These are phyloP conservation scores for Herpomyces periplanetae DNA, from an alignment of 2,329 filamentous ascomycete species.

Conservation along the genomic window DNA sequence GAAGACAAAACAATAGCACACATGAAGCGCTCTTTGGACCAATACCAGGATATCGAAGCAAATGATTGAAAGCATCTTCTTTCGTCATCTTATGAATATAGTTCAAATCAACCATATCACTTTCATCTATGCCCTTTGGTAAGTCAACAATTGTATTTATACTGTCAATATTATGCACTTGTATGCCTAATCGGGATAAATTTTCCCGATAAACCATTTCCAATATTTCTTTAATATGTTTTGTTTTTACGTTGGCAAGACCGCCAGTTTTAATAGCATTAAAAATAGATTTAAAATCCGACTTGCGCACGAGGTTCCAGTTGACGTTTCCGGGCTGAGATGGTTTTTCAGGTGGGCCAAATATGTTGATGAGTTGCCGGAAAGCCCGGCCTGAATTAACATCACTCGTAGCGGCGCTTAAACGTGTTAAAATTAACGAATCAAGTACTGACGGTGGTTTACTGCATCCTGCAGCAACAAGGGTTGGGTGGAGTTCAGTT, in stretches of 20 bases:
- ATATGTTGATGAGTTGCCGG: conserved; percentile 19
- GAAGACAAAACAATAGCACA: conserved; percentile 21
- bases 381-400: conserved; percentile 24
- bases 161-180: conserved; percentile 10
- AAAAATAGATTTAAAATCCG: conserved; percentile 18
- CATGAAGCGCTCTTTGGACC: conserved; percentile 24
- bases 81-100: conserved; percentile 16
- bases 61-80: conserved; percentile 16
- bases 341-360: conserved; percentile 19
- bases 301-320: conserved; percentile 26
- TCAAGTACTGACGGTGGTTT: conserved; percentile 23
- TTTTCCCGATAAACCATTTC: conserved; percentile 31
- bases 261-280: conserved; percentile 29
- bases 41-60: conserved; percentile 19
- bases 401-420: conserved; percentile 18
- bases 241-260: conserved; percentile 25
- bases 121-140: conserved; percentile 12
- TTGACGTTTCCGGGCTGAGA: conserved; percentile 29
- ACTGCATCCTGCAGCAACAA: conserved; percentile 27
- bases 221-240: conserved; percentile 29
- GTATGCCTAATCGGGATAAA: conserved; percentile 13
- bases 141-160: conserved; percentile 8
- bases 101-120: conserved; percentile 21
- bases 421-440: conserved; percentile 18
- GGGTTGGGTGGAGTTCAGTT: conserved; percentile 25